Evolutionary conservation across 1,139 yeast genomes (phyloP).

Genomic region (Magnusiomyces ingens): DNA sequence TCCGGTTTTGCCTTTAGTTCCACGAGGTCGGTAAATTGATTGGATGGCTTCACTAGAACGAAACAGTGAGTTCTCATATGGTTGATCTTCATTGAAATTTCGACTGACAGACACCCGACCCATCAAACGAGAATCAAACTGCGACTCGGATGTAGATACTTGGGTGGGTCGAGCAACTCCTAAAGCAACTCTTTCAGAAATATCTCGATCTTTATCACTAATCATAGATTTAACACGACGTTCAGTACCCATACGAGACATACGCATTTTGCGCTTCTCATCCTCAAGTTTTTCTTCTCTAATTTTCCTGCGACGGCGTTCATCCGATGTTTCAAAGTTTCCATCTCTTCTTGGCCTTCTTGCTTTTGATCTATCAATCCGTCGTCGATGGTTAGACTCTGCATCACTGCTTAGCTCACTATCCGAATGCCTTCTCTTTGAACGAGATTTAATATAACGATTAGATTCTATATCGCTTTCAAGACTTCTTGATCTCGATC

Average conservation of each 20-base stretch:
- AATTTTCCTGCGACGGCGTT: constrained; percentile 36
- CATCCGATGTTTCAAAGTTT: constrained; percentile 20
- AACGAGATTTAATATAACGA: background rate
- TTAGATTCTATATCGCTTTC: constrained; percentile 12
- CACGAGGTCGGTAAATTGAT: constrained; percentile 42
- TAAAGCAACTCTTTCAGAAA: constrained; percentile 48
- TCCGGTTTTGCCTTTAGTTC: constrained; percentile 16
- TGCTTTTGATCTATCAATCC: background rate
- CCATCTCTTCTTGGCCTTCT: constrained; percentile 8
- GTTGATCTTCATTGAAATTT: constrained; percentile 39
- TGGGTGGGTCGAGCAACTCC: constrained; percentile 43
- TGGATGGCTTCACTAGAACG: constrained; percentile 45
- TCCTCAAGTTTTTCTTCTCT: constrained; percentile 42
- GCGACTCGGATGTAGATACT: constrained; percentile 34
- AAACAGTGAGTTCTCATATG: constrained; percentile 53
- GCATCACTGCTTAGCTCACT: constrained; percentile 4
- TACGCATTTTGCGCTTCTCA: constrained; percentile 42
- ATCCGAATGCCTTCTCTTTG: background rate
- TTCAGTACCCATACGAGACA: constrained; percentile 42
- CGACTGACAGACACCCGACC: constrained; percentile 38
- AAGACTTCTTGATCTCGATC: constrained; percentile 12
- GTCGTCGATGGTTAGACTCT: background rate
- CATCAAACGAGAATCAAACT: constrained; percentile 51
- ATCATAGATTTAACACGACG: constrained; percentile 41
- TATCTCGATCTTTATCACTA: constrained; percentile 42